phyloP scores from a whole-genome alignment of 2,329 filamentous ascomycete species.

The Bipolaris zeicola region DNA sequence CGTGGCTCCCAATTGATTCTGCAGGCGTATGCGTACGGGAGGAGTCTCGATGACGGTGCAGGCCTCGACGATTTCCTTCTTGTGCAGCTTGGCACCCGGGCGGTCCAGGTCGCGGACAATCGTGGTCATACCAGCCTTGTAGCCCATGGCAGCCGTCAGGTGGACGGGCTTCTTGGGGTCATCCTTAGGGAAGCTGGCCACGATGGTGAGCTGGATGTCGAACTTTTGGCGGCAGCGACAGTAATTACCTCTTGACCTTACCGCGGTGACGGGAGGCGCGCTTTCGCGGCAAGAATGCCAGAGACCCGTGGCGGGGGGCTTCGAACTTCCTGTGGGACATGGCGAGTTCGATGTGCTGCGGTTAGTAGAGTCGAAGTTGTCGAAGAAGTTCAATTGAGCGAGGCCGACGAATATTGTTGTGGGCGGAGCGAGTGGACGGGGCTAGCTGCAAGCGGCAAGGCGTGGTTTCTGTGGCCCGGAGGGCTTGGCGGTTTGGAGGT shows the following conservation, averaged over 20 bases:
- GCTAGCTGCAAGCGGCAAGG: constrained; percentile 10
- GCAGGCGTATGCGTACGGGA: constrained; percentile 67
- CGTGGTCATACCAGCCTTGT: constrained; percentile 99
- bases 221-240: constrained; percentile 18
- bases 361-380: constrained; percentile 43
- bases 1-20: constrained; percentile 57
- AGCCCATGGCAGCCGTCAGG: constrained; percentile 96
- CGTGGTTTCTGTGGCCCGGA: not conserved
- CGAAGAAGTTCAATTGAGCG: constrained; percentile 26
- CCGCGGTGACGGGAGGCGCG: constrained; percentile 91
- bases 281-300: constrained; percentile 71
- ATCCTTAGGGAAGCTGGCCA: constrained; percentile 94
- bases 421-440: constrained; percentile 9
- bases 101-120: constrained; percentile 99
- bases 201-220: constrained; percentile 32
- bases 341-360: constrained; percentile 42
- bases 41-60: constrained; percentile 52
- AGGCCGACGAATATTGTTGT: constrained; percentile 18
- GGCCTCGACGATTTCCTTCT: constrained; percentile 62
- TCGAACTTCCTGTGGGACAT: constrained; percentile 73
- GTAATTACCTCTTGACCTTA: constrained; percentile 97
- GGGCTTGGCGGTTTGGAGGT: constrained; percentile 9
- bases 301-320: constrained; percentile 87
- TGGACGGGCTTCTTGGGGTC: constrained; percentile 99
- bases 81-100: constrained; percentile 99